Conservation (phyloP, 2,329 filamentous ascomycete species). For the Hysterium pulicare region DNA sequence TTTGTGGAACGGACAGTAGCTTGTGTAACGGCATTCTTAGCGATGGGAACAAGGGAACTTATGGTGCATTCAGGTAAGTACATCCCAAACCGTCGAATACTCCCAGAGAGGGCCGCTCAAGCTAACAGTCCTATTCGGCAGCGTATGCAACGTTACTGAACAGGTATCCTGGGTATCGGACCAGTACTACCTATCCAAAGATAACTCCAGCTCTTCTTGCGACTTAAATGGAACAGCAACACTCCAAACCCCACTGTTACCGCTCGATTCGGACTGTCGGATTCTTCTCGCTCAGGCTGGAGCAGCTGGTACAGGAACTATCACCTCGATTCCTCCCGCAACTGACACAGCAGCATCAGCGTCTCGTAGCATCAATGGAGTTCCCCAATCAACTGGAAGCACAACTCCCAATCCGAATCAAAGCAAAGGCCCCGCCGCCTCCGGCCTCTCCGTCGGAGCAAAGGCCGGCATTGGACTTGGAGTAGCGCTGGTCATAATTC, state of each 20-base stretch:
- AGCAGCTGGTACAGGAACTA: not conserved
- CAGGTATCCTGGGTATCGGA: slow-evolving; percentile 3
- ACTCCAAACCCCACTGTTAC: not conserved
- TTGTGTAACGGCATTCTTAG: not conserved
- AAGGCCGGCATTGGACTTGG: slow-evolving; percentile 6
- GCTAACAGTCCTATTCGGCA: not conserved
- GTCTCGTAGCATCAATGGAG: not conserved
- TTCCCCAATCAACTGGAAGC: too few relatives aligned
- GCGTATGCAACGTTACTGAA: slow-evolving; percentile 4
- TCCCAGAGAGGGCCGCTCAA: not conserved
- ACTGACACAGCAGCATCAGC: not conserved
- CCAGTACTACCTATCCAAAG: not conserved
- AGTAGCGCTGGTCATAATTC: not conserved
- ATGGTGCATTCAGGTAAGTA: slow-evolving; percentile 7
- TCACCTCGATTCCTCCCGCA: not conserved
- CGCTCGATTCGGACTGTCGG: not conserved
- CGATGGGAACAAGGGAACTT: slow-evolving; percentile 1
- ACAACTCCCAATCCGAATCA: not conserved
- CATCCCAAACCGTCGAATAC: not conserved
- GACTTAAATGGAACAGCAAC: too few relatives aligned
- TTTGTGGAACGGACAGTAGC: not conserved
- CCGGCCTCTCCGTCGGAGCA: slow-evolving; percentile 4
- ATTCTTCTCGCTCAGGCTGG: not conserved
- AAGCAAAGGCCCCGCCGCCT: not conserved
- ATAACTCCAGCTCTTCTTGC: not conserved